Base-by-base conservation (phyloP, 2,329 filamentous ascomycete genomes). In the Exophiala alcalophila region DNA sequence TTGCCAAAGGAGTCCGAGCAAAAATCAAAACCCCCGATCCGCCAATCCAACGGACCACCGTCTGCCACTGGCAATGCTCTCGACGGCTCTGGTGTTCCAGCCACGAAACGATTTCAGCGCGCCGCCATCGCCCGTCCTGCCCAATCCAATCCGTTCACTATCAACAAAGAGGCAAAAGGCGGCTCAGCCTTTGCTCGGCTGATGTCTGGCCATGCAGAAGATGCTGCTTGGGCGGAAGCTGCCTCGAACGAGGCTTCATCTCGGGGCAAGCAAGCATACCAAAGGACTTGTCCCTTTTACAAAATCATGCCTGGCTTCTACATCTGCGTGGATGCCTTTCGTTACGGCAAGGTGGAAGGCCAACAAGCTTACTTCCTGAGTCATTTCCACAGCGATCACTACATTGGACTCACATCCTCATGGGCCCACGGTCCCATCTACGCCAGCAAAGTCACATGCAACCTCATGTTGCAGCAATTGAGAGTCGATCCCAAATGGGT, bases 301-400 rank as follows among this genome's bases (percentile, higher is more conserved):
- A 98, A 98, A 65, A 96, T 97, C 52, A 83, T 98, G 68, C 90
- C 91, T 0, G 89, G 88, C 0, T 84, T 96, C 58, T 87, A 77
- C 52, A 94, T 97, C 39, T 94, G 88, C 44, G 92, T 98, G 1
- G 92, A 98, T 64, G 92, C 92, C 95, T 58, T 98, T 59, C 81
- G 91, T 14, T 98, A 97, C 59, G 92, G 92, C 2, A 88, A 90
- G 3, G 87, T 98, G 0, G 77, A 94, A 60, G 90, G 88, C 1
- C 95, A 90, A 62, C 84, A 86, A 40, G 92, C 91, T 1, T 98
- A 98, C 61, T 98, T 98, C 55, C 75, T 98, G 8, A 96, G 90
- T 57, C 92, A 98, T 61, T 98, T 97, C 55, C 92, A 98, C 65
- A 96, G 89, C 58, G 92, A 98, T 61, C 92, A 98, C 61, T 98